phyloP scores from a whole-genome alignment of 805 yeast genomes.

The Clavispora carvajalis region DNA sequence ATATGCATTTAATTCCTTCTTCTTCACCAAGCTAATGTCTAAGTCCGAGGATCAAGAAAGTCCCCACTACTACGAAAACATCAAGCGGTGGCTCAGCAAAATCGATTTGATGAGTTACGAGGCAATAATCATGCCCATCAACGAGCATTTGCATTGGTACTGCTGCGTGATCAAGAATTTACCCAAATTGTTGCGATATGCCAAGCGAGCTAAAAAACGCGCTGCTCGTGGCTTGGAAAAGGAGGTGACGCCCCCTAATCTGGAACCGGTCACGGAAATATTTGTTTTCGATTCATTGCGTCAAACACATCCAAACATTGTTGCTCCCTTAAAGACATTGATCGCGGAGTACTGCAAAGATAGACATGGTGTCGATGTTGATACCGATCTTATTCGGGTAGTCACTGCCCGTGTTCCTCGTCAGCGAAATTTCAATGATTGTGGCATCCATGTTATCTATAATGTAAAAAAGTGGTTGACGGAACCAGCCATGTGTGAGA shows the following conservation, averaged over 20 bases:
- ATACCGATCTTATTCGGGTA: conserved; percentile 42
- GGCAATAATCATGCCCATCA: conserved; percentile 73
- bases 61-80: conserved; percentile 50
- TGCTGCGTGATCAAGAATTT: conserved; percentile 65
- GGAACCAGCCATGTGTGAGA: conserved; percentile 43
- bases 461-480: conserved; percentile 58
- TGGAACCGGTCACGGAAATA: conserved; percentile 30
- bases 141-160: conserved; percentile 83
- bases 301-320: conserved; percentile 49
- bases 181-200: conserved; percentile 22
- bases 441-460: conserved; percentile 88
- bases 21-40: conserved; percentile 58
- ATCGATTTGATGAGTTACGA: conserved; percentile 53
- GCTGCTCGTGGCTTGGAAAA: not conserved
- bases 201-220: not conserved
- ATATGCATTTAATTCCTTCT: conserved; percentile 74
- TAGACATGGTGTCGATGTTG: conserved; percentile 45
- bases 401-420: conserved; percentile 60
- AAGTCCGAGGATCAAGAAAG: conserved; percentile 17
- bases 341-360: conserved; percentile 67
- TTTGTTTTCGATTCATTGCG: conserved; percentile 74
- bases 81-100: conserved; percentile 74
- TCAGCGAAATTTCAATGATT: conserved; percentile 86
- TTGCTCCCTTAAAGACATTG: conserved; percentile 51
- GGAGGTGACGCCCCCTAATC: not conserved